Evolutionary conservation across 2,329 filamentous ascomycete species (phyloP), one percentile per base, ranked within the genome.

Genomic region (Colletotrichum cereale): DNA sequence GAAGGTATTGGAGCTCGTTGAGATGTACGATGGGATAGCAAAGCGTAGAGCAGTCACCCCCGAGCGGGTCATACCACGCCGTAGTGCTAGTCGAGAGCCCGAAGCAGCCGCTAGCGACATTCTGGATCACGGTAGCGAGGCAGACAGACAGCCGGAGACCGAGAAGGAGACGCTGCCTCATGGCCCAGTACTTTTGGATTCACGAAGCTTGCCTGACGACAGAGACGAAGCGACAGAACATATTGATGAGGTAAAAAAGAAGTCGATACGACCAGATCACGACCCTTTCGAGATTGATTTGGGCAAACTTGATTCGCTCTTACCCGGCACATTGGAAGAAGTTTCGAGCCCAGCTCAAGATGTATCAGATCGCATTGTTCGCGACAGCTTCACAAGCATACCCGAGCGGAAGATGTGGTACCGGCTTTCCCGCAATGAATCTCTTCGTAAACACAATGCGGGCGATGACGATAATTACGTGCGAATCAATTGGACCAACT

Each of bases 341-440:
- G 52, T 26, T 29, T 24, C 53, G 10, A 50, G 24, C 3, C 61
- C 73, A 11, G 65, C 78, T 29, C 73, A 75, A 1, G 77, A 82
- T 0, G 75, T 88, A 0, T 79, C 87, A 0, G 87, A 88, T 38
- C 79, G 82, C 38, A 77, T 87, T 55, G 82, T 88, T 24, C 79
- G 78, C 38, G 88, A 91, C 76, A 87, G 82, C 36, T 90, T 90
- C 71, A 81, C 82, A 5, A 82, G 84, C 2, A 85, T 86, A 4
- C 86, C 86, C 2, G 86, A 92, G 78, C 88, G 90, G 60, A 91
- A 89, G 75, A 84, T 85, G 10, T 92, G 90, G 90, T 91, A 92
- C 74, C 88, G 89, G 26, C 79, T 92, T 24, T 91, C 90, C 10
- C 86, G 90, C 6, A 85, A 84, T 66, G 90, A 89, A 3, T 89